Conservation (phyloP, 1,139 yeast species). For the Taphrina pruni region DNA sequence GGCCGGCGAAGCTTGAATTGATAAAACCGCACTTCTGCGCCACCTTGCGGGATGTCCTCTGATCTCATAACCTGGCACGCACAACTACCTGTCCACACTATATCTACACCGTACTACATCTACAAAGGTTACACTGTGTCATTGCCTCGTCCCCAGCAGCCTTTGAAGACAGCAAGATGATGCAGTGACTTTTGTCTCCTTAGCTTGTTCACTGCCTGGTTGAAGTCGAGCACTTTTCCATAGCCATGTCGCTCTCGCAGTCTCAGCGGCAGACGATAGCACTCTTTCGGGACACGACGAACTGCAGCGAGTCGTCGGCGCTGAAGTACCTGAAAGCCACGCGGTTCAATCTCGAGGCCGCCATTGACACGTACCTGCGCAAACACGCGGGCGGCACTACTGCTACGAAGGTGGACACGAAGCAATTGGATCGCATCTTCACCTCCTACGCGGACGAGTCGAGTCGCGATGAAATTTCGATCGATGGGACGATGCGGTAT, state of each 20-base stretch:
- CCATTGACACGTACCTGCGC: constrained; percentile 31
- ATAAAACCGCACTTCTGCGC: too few species aligned
- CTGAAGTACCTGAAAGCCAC: constrained; percentile 35
- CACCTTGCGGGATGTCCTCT: too few species aligned
- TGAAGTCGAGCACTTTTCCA: too few species aligned
- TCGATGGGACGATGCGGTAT: constrained; percentile 77
- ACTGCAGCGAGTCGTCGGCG: constrained; percentile 31
- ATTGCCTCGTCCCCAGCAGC: too few species aligned
- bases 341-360: constrained; percentile 29
- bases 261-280: constrained; percentile 29
- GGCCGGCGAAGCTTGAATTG: too few species aligned
- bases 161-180: too few species aligned
- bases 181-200: not conserved
- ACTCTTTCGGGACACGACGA: constrained; percentile 28
- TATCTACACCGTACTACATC: too few species aligned
- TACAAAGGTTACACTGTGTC: too few species aligned
- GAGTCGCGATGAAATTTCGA: constrained; percentile 55
- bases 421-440: constrained; percentile 20
- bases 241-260: constrained; percentile 25
- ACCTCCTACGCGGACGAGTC: constrained; percentile 14
- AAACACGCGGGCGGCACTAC: constrained; percentile 12
- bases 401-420: constrained; percentile 15
- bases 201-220: too few species aligned
- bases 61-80: too few species aligned
- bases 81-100: too few species aligned